These are phyloP conservation scores for Lichenothelia convexa DNA, from an alignment of 495 filamentous ascomycete species.

Conservation along the genomic window DNA sequence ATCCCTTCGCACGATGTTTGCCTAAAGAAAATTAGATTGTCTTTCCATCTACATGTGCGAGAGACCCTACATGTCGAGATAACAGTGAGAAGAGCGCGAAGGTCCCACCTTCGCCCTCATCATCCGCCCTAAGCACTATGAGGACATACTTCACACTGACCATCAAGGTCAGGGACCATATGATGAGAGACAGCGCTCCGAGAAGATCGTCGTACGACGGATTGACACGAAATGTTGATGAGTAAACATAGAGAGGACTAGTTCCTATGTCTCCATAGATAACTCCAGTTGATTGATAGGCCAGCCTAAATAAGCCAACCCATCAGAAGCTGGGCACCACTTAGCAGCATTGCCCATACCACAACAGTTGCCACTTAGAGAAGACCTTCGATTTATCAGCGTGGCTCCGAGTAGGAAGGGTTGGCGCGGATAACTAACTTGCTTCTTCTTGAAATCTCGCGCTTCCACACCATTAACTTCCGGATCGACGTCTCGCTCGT, in stretches of 20 bases:
- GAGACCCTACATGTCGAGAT: slow-evolving; percentile 37
- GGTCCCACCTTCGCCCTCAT: slow-evolving; percentile 63
- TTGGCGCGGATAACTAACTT: no score
- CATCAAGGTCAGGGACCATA: slow-evolving; percentile 57
- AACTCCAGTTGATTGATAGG: slow-evolving; percentile 13
- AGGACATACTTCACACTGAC: slow-evolving; percentile 57
- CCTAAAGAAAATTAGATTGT: no score
- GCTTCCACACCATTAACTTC: no score
- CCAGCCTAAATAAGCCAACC: slow-evolving; percentile 8
- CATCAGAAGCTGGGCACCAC: slow-evolving; percentile 11
- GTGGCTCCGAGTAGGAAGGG: no score
- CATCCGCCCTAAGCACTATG: slow-evolving; percentile 51
- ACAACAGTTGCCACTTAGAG: no score
- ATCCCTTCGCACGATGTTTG: slow-evolving; percentile 36
- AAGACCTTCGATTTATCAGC: no score
- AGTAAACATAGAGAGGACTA: slow-evolving; percentile 13
- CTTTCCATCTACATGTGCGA: no score
- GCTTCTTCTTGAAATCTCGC: no score
- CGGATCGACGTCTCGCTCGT: no score
- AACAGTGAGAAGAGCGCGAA: slow-evolving; percentile 57
- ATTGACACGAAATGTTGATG: slow-evolving; percentile 2
- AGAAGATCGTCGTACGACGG: slow-evolving; percentile 38
- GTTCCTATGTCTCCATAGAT: slow-evolving; percentile 16
- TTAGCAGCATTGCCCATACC: no score
- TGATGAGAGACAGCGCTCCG: slow-evolving; percentile 51